Percentiles rank a stretch among this genome's conserved stretches.
These are phyloP conservation scores for Vitis riparia DNA, from an alignment of 164 flowering plant species.

Conservation along the genomic window DNA sequence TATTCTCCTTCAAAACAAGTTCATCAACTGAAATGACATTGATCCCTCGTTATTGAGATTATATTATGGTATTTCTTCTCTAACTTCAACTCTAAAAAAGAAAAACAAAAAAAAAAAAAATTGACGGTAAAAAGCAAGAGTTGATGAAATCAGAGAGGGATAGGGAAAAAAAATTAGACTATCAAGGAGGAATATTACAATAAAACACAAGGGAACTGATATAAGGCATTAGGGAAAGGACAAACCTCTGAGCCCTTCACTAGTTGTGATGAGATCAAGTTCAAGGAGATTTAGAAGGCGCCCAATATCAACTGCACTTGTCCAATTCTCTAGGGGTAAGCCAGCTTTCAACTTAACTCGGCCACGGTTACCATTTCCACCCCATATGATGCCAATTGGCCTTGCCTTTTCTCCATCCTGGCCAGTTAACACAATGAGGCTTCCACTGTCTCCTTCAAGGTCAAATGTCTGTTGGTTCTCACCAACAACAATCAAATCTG, in stretches of 20 bases:
- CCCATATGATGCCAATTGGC: conserved; percentile 82
- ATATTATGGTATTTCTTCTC: not conserved
- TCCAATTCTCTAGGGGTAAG: conserved; percentile 72
- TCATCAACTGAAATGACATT: too few species aligned
- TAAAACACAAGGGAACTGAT: not conserved
- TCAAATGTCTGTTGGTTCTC: conserved; percentile 76
- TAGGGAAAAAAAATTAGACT: not conserved
- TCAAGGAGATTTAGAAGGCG: conserved; percentile 71
- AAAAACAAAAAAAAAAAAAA: not conserved
- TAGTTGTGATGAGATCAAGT: conserved; percentile 64
- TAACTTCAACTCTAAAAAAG: not conserved
- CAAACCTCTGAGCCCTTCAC: conserved; percentile 55
- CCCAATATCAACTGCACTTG: conserved; percentile 78
- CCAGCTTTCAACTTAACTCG: conserved; percentile 69
- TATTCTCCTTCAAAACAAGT: too few species aligned
- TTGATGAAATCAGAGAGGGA: not conserved
- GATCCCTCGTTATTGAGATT: too few species aligned
- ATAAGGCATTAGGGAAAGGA: conserved; percentile 4
- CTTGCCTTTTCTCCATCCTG: conserved; percentile 55
- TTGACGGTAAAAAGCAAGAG: not conserved
- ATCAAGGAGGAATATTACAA: too few species aligned
- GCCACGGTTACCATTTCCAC: conserved; percentile 74
- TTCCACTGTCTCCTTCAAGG: conserved; percentile 81
- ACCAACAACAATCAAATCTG: conserved; percentile 74
- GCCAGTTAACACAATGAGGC: conserved; percentile 58